Percentiles rank a stretch among this genome's conserved stretches.
phyloP scores from a whole-genome alignment of 768 basidiomycete species.

The Boletus huronensis region DNA sequence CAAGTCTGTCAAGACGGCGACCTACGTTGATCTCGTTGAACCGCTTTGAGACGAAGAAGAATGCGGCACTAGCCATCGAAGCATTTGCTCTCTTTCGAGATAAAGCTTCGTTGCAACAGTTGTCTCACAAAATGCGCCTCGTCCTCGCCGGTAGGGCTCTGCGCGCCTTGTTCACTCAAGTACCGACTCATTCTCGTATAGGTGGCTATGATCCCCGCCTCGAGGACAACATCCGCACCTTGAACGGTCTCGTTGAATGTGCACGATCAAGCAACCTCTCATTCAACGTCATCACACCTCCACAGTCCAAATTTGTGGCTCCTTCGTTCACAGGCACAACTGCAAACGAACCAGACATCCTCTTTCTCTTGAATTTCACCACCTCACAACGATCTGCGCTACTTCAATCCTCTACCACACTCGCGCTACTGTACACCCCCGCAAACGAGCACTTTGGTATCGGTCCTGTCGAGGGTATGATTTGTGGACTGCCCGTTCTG shows the following conservation, averaged over 20 bases:
- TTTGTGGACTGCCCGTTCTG: constrained; percentile 84
- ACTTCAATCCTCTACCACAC: constrained; percentile 60
- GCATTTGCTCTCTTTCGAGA: constrained; percentile 62
- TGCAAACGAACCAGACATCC: constrained; percentile 50
- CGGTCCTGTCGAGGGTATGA: constrained; percentile 93
- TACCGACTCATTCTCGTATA: constrained; percentile 26
- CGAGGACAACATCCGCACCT: constrained; percentile 75
- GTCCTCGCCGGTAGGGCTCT: constrained; percentile 66
- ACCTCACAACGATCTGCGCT: constrained; percentile 80
- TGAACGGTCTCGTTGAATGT: constrained; percentile 58
- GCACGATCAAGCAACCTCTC: constrained; percentile 53
- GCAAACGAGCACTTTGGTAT: constrained; percentile 97
- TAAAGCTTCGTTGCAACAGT: constrained; percentile 14
- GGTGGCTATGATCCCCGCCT: constrained; percentile 91
- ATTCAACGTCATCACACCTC: constrained; percentile 53
- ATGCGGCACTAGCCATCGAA: constrained; percentile 73
- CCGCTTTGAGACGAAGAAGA: constrained; percentile 96
- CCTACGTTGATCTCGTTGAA: constrained; percentile 87
- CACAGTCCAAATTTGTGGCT: constrained; percentile 35
- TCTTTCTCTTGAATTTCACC: constrained; percentile 92
- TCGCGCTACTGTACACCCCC: constrained; percentile 88
- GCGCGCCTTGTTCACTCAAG: not conserved
- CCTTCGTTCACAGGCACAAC: constrained; percentile 42
- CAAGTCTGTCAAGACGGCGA: constrained; percentile 40
- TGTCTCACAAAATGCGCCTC: constrained; percentile 50